These are phyloP conservation scores for Lolium perenne DNA, from an alignment of 176 grass and related monocot species.

Conservation along the genomic window DNA sequence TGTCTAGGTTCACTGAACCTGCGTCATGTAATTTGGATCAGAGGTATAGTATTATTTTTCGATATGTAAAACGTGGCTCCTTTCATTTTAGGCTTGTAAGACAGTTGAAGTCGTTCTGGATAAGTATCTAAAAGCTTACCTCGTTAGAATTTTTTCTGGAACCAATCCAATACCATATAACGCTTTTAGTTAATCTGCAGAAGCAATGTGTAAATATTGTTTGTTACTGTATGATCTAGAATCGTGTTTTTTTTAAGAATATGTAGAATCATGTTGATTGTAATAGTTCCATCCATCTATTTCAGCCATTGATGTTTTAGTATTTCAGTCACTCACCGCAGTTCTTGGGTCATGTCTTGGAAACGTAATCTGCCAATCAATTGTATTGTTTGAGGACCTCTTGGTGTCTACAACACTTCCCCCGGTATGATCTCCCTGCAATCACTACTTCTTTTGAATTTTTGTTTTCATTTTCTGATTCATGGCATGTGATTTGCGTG, in stretches of 20 bases:
- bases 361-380: constrained; percentile 63
- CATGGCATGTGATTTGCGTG: constrained; percentile 27
- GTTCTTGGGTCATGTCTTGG: constrained; percentile 78
- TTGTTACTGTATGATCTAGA: constrained; percentile 25
- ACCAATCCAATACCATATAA: constrained; percentile 13
- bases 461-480: constrained; percentile 33
- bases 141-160: not conserved
- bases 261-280: constrained; percentile 27
- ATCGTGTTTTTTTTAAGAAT: constrained; percentile 10
- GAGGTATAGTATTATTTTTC: not conserved
- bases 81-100: constrained; percentile 17
- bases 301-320: constrained; percentile 58
- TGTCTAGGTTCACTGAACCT: too few species aligned
- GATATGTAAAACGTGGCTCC: not conserved
- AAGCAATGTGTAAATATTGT: constrained; percentile 13
- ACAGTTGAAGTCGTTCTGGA: not conserved
- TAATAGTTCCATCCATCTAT: constrained; percentile 32
- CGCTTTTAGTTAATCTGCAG: not conserved
- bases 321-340: constrained; percentile 84
- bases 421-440: constrained; percentile 59
- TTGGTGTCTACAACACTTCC: constrained; percentile 87
- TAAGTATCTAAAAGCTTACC: not conserved
- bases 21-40: too few species aligned
- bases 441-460: constrained; percentile 24
- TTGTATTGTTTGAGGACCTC: constrained; percentile 94